These are phyloP conservation scores for Martiniozyma asiatica DNA, from an alignment of 1,139 yeast species.

Conservation along the genomic window DNA sequence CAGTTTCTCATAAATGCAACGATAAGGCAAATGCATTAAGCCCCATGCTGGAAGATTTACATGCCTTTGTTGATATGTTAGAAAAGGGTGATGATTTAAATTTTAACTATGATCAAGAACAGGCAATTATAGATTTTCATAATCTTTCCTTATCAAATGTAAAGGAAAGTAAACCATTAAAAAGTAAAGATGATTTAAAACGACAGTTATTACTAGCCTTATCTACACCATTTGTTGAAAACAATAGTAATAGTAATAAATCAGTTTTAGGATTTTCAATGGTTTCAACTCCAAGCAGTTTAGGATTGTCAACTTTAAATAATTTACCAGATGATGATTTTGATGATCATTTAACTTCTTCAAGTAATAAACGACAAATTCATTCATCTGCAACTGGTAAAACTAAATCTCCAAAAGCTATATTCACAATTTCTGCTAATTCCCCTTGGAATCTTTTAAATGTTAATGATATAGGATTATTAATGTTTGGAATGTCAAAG, in stretches of 20 bases:
- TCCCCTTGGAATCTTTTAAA: conserved; percentile 75
- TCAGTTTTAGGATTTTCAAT: conserved; percentile 22
- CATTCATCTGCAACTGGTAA: conserved; percentile 55
- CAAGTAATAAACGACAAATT: conserved; percentile 29
- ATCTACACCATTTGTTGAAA: conserved; percentile 65
- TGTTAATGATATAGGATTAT: conserved; percentile 81
- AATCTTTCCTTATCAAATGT: conserved; percentile 37
- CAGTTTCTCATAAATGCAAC: conserved; percentile 2
- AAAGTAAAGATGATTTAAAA: conserved; percentile 31
- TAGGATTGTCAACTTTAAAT: conserved; percentile 28
- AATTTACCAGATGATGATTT: conserved; percentile 1
- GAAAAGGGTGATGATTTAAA: conserved; percentile 21
- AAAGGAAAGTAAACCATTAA: conserved; percentile 2
- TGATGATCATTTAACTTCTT: conserved; percentile 3
- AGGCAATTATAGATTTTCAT: conserved; percentile 40
- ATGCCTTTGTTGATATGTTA: conserved; percentile 32
- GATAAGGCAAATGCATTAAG: too few relatives aligned
- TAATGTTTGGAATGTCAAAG: conserved; percentile 73
- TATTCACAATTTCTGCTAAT: conserved; percentile 67
- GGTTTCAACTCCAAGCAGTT: conserved; percentile 27
- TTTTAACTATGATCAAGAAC: conserved; percentile 12
- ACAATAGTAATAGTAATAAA: conserved; percentile 15
- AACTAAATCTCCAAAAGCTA: conserved; percentile 64
- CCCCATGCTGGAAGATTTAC: conserved; percentile 28
- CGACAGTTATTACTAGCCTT: conserved; percentile 50